phyloP scores from a whole-genome alignment of 148 eudicot genomes.

The Vaccinium macrocarpon region DNA sequence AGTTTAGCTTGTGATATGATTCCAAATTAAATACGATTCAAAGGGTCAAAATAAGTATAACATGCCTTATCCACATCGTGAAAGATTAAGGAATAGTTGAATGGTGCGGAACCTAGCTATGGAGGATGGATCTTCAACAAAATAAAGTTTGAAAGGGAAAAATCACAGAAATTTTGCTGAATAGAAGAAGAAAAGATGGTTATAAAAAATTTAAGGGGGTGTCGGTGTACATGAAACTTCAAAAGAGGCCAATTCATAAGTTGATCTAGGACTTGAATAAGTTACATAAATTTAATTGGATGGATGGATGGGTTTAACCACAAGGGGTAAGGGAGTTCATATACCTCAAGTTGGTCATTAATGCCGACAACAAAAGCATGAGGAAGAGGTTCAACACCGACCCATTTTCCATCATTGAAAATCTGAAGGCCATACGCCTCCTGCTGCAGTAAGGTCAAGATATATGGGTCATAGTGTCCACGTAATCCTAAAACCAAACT shows the following conservation, averaged over 20 bases:
- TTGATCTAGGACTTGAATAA: background rate
- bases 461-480: background rate
- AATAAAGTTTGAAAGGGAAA: background rate
- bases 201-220: background rate
- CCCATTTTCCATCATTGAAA: background rate
- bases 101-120: too few relatives aligned
- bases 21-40: too few relatives aligned
- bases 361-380: background rate
- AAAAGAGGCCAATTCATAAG: background rate
- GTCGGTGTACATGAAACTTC: background rate
- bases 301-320: background rate
- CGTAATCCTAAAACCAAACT: background rate
- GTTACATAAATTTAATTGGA: background rate
- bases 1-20: too few relatives aligned
- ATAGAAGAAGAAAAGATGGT: background rate
- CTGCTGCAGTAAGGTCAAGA: slow-evolving; percentile 3
- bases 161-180: background rate
- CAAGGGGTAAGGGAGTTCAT: background rate
- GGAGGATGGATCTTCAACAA: background rate
- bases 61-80: too few relatives aligned
- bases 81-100: too few relatives aligned
- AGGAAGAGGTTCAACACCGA: background rate
- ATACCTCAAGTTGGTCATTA: background rate
- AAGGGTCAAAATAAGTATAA: too few relatives aligned
- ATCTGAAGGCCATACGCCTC: background rate